These are phyloP conservation scores for Alopecurus myosuroides DNA, from an alignment of 176 grass and related monocot genomes.

Conservation along the genomic window DNA sequence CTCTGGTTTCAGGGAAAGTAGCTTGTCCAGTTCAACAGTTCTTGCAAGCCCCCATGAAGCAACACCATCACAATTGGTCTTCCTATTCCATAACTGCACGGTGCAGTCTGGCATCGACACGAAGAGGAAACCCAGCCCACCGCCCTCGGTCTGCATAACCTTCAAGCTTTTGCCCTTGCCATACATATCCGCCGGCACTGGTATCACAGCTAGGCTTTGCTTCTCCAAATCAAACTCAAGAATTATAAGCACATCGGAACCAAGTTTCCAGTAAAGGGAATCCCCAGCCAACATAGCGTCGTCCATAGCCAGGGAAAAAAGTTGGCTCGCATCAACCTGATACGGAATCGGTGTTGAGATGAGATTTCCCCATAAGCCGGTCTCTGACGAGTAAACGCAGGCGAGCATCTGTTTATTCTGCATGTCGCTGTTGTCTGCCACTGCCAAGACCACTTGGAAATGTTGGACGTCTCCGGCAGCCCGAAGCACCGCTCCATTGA, in stretches of 20 bases:
- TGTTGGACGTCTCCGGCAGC: not conserved
- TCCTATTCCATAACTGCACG: not conserved
- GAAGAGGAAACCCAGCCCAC: not conserved
- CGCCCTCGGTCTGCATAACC: not conserved
- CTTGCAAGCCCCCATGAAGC: not conserved
- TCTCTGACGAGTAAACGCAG: not conserved
- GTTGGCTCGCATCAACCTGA: not conserved
- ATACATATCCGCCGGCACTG: too few species aligned
- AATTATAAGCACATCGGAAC: not conserved
- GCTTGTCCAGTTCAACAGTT: not conserved
- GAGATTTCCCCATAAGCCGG: not conserved
- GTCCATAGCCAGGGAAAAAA: not conserved
- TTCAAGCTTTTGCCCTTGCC: too few species aligned
- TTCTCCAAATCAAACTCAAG: not conserved
- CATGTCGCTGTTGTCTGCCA: not conserved
- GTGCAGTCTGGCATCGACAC: not conserved
- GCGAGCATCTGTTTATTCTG: not conserved
- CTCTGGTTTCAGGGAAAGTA: not conserved
- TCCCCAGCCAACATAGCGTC: not conserved
- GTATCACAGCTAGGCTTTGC: too few species aligned
- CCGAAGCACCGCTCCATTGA: not conserved
- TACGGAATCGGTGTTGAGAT: not conserved
- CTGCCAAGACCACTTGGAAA: not conserved
- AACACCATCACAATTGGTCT: not conserved
- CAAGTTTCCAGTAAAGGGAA: not conserved